These are phyloP conservation scores for Excoecaria cochinchinensis DNA, from an alignment of 345 rosid genomes.

Conservation along the genomic window DNA sequence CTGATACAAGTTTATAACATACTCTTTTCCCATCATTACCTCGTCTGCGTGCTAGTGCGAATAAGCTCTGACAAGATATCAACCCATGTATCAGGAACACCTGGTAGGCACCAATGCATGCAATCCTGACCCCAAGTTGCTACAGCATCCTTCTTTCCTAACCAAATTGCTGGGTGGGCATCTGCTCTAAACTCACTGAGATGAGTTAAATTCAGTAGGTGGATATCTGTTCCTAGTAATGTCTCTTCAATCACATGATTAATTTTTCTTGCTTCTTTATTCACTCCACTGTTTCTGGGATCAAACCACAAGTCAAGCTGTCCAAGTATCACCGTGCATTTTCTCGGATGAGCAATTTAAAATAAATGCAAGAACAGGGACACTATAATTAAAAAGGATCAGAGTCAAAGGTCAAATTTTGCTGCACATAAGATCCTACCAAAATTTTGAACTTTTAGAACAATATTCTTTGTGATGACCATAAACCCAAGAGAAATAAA, in stretches of 20 bases:
- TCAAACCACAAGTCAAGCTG: slow-evolving; percentile 97
- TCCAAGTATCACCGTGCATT: slow-evolving; percentile 36
- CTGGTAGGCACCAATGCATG: slow-evolving; percentile 99
- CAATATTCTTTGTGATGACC: not conserved
- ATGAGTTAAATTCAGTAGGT: slow-evolving; percentile 62
- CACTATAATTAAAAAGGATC: not conserved
- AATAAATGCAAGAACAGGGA: too few species aligned
- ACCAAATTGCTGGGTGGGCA: slow-evolving; percentile 93
- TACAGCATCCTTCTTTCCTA: slow-evolving; percentile 90
- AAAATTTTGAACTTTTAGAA: not conserved
- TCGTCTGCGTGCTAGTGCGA: slow-evolving; percentile 25
- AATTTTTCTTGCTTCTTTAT: slow-evolving; percentile 75
- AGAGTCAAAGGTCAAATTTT: slow-evolving; percentile 2
- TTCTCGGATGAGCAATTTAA: not conserved
- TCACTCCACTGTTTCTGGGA: slow-evolving; percentile 83
- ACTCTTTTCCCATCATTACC: slow-evolving; percentile 19
- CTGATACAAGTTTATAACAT: not conserved
- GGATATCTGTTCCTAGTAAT: slow-evolving; percentile 49
- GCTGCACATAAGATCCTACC: not conserved
- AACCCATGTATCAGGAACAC: slow-evolving; percentile 93
- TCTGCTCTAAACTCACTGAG: slow-evolving; percentile 93
- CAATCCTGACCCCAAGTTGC: slow-evolving; percentile 95
- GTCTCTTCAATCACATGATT: slow-evolving; percentile 51
- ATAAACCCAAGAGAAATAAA: not conserved
- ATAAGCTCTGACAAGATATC: slow-evolving; percentile 69